Conservation (phyloP, 129 eudicot species). For the Escallonia rubra region DNA sequence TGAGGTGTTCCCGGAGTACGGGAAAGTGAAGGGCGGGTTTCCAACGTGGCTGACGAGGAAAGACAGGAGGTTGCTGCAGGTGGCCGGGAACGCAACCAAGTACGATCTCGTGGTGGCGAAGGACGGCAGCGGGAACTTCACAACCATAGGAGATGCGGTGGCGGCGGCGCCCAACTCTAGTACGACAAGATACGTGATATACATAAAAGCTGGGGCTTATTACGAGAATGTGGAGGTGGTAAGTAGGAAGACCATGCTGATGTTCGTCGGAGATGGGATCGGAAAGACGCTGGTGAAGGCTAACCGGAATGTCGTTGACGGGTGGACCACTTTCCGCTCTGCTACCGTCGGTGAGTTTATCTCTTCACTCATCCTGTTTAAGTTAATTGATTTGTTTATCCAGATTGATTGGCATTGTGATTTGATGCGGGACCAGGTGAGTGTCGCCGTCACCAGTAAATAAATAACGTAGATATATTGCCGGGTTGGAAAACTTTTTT, state of each 20-base stretch:
- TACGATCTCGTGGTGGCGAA: slow-evolving; percentile 65
- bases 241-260: slow-evolving; percentile 48
- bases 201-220: slow-evolving; percentile 80
- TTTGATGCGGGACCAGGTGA: too few relatives aligned
- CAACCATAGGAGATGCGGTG: slow-evolving; percentile 64
- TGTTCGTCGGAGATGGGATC: slow-evolving; percentile 93
- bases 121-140: slow-evolving; percentile 84
- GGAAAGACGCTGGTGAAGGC: slow-evolving; percentile 84
- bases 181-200: slow-evolving; percentile 60
- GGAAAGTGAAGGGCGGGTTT: slow-evolving; percentile 24
- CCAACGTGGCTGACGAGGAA: slow-evolving; percentile 57
- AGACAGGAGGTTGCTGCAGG: slow-evolving; percentile 53
- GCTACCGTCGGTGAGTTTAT: slow-evolving; percentile 72
- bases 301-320: slow-evolving; percentile 79
- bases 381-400: too few relatives aligned
- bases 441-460: too few relatives aligned
- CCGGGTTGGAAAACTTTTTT: too few relatives aligned
- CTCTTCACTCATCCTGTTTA: background rate
- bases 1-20: slow-evolving; percentile 31
- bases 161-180: slow-evolving; percentile 61
- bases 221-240: slow-evolving; percentile 76
- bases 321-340: slow-evolving; percentile 93
- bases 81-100: slow-evolving; percentile 25
- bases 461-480: too few relatives aligned
- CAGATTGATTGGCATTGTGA: too few relatives aligned